These are phyloP conservation scores for Pseudopithomyces maydicus DNA, from an alignment of 2,329 filamentous ascomycete species.

Conservation along the genomic window DNA sequence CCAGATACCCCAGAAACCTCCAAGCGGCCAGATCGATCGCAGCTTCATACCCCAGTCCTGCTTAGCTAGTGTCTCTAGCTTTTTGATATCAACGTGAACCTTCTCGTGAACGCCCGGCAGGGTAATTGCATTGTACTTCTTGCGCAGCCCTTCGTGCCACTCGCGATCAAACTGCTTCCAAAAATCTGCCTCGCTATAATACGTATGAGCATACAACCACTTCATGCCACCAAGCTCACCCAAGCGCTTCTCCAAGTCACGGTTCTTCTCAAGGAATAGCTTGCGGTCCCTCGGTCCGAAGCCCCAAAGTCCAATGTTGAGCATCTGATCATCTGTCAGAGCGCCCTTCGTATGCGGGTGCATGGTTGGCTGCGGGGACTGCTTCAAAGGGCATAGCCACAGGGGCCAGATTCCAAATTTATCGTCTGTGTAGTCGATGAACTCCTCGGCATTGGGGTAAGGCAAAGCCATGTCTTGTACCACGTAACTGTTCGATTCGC, in stretches of 20 bases:
- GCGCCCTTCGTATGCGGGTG: slow-evolving; percentile 39
- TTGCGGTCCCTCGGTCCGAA: slow-evolving; percentile 58
- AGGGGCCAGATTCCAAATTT: slow-evolving; percentile 52
- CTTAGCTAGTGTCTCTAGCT: slow-evolving; percentile 31
- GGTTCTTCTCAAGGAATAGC: slow-evolving; percentile 60
- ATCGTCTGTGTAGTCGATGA: slow-evolving; percentile 50
- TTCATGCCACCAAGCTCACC: slow-evolving; percentile 67
- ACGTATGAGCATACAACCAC: slow-evolving; percentile 72
- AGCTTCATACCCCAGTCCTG: slow-evolving; percentile 30
- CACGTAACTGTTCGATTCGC: slow-evolving; percentile 64
- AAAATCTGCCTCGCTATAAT: slow-evolving; percentile 71
- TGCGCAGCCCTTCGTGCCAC: slow-evolving; percentile 64
- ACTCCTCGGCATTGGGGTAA: slow-evolving; percentile 48
- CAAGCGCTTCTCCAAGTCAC: slow-evolving; percentile 64
- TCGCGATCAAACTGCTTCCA: slow-evolving; percentile 66
- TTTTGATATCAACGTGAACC: slow-evolving; percentile 55
- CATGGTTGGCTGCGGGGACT: slow-evolving; percentile 39
- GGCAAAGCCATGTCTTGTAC: slow-evolving; percentile 66
- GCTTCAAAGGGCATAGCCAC: slow-evolving; percentile 54
- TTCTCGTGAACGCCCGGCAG: slow-evolving; percentile 72
- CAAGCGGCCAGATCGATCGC: slow-evolving; percentile 42
- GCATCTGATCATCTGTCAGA: slow-evolving; percentile 44
- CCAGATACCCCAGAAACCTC: slow-evolving; percentile 45
- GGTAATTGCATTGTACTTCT: slow-evolving; percentile 63
- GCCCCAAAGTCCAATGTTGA: slow-evolving; percentile 76